Base-by-base conservation (phyloP, 164 flowering plant species). In the Liquidambar formosana region DNA sequence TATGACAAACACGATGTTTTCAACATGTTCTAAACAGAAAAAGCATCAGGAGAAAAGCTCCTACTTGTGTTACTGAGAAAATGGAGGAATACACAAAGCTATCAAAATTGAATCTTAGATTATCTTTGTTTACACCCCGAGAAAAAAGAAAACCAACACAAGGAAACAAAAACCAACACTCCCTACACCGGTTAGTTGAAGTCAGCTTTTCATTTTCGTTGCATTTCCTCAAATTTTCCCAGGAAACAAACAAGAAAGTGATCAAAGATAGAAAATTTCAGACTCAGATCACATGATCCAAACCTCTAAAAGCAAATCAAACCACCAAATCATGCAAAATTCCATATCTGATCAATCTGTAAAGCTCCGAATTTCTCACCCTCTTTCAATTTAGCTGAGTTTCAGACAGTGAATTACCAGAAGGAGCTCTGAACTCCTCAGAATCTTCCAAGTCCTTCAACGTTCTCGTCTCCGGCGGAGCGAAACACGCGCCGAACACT, bases 401-500 rank as follows among this genome's bases (percentile, higher is more conserved):
- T 43, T 28, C 0, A 27, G 25, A 33, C 57, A 28, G 11, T 8
- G 1, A 16, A 10, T 70, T 77, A 84, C 86, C 83, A 48, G 80
- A 69, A 59, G 74, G 62, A 75, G 78, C 16, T 43, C 28, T 73
- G 46, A 70, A 77, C 61, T 77, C 84, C 22, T 63, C 74, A 10
- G 77, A 71, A 21, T 58, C 69, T 10, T 49, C 69, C 5, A 63
- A 43, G 14, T 38, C 51, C 44, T 65, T 28, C 23, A 79, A 54
- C 8, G 25, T 44, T 53, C 46, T 71, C 6, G 63, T 21, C 46
- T 83, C 88, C n/a, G 92, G 93, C 10, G 90, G 93, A 52, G 90
- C 72, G 63, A 91, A 87, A 66, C 97, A 91, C 1, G 79, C 68
- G 4, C 74, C 70, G 44, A 91, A 56, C 18, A 68, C 77, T 16